Evolutionary conservation across 345 rosid genomes (phyloP).

Genomic region (Xanthoceras sorbifolium): DNA sequence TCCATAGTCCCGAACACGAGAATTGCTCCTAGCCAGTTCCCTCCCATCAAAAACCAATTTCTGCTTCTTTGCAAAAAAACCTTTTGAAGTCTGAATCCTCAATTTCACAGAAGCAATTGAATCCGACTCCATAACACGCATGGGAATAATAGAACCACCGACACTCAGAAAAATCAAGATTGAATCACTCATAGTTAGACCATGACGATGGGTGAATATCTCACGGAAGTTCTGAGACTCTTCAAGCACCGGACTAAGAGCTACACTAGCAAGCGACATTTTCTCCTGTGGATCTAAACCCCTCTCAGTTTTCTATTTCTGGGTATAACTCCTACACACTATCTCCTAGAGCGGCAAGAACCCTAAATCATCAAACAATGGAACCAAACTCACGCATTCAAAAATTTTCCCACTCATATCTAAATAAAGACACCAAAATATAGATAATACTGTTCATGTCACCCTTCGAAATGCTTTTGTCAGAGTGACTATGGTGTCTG

Average conservation of each 20-base stretch:
- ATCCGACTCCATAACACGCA: constrained; percentile 65
- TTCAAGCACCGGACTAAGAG: constrained; percentile 55
- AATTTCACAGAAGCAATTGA: constrained; percentile 77
- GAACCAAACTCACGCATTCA: not conserved
- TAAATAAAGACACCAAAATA: not conserved
- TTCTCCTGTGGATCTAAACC: constrained; percentile 25
- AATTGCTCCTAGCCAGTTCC: constrained; percentile 58
- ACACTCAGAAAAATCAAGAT: constrained; percentile 62
- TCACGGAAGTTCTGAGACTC: constrained; percentile 44
- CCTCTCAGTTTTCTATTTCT: not conserved
- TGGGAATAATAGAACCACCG: constrained; percentile 61
- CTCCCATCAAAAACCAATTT: constrained; percentile 64
- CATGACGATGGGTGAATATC: constrained; percentile 27
- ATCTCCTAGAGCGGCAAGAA: not conserved
- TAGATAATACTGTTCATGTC: not conserved
- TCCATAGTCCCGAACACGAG: constrained; percentile 53
- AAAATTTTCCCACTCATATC: not conserved
- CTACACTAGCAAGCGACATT: constrained; percentile 65
- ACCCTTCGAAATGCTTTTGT: not conserved
- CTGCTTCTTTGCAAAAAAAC: constrained; percentile 65
- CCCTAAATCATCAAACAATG: constrained; percentile 5
- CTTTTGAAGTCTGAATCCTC: constrained; percentile 68
- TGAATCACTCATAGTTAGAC: constrained; percentile 38
- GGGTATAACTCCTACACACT: constrained; percentile 3
- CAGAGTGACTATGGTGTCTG: not conserved